Conservation (phyloP, 1,284 basidiomycete species). For the Ceratobasidium sp. region DNA sequence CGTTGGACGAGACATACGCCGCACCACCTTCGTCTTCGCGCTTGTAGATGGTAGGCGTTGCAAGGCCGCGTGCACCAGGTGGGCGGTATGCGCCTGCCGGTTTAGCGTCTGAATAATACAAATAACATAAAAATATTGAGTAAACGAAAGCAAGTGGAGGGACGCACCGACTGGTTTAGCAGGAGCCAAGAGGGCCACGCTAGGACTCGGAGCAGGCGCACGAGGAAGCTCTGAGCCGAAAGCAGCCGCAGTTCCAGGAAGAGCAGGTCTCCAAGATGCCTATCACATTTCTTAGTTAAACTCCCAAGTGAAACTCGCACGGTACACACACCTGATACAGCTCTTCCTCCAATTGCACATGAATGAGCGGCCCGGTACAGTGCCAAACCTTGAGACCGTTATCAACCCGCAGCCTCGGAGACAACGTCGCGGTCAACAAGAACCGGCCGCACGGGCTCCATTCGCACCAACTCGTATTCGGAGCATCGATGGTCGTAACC, state of each 20-base stretch:
- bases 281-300: conserved; percentile 44
- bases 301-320: not conserved
- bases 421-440: conserved; percentile 93
- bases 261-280: conserved; percentile 82
- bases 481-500: conserved; percentile 88
- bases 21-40: conserved; percentile 86
- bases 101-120: conserved; percentile 61
- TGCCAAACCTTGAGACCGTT: conserved; percentile 98
- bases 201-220: conserved; percentile 78
- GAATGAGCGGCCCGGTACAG: conserved; percentile 86
- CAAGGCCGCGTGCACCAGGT: conserved; percentile 88
- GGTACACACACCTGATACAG: conserved; percentile 74
- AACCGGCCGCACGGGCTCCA: conserved; percentile 96
- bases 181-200: conserved; percentile 63
- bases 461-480: conserved; percentile 93
- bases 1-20: conserved; percentile 53
- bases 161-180: conserved; percentile 59
- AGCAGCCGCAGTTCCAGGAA: conserved; percentile 58
- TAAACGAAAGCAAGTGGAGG: not conserved
- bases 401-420: conserved; percentile 94
- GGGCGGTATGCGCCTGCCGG: conserved; percentile 88
- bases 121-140: not conserved
- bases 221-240: conserved; percentile 82
- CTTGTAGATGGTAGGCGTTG: conserved; percentile 87
- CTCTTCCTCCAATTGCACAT: conserved; percentile 82